Evolutionary conservation across 2,329 filamentous ascomycete genomes (phyloP), one percentile per base, ranked within the genome.

Genomic region (Sporothrix curviconia): DNA sequence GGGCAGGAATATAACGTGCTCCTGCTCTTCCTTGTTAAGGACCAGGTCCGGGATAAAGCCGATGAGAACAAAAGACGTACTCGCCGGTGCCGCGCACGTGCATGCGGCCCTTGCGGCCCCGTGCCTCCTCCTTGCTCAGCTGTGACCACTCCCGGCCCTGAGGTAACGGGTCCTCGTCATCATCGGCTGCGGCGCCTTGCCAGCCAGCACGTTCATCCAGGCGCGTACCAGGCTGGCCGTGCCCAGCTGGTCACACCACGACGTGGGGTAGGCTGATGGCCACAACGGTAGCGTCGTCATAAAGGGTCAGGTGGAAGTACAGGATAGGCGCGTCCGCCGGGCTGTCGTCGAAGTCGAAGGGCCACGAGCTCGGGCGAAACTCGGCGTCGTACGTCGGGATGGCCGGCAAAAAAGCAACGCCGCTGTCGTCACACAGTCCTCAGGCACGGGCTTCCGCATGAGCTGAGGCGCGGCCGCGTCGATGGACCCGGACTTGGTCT

Each of bases 161-260:
- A 8, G 57, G 52, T 39, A 59, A 3, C n/a, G 52, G 57, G n/a
- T 59, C 57, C 17, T 55, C 46, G 17, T 36, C 7, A 50, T 11
- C 11, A 59, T 22, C 4, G 52, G n/a, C 3, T 52, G 52, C 4
- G 57, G 57, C 6, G 30, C 12, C 19, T 46, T 15, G 7, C 57
- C 57, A 7, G 14, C 43, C 17, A 55, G 1, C 0, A 59, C 46
- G 22, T 17, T 32, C 40, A 59, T 39, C 57, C 57, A 59, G 3
- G 57, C 57, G 3, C 40, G 39, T 17, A 59, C 11, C 2, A 59
- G 8, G 22, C 14, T 46, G 7, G 25, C 24, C 15, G 42, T 36
- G 57, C 57, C 57, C 3, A 59, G 28, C 44, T 59, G 57, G 46
- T 59, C 57, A 14, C 52, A n/a, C 52, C 1, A 59, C n/a, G 3